phyloP scores from a whole-genome alignment of 805 yeast genomes.

The Saccharomycopsis guyanensis region DNA sequence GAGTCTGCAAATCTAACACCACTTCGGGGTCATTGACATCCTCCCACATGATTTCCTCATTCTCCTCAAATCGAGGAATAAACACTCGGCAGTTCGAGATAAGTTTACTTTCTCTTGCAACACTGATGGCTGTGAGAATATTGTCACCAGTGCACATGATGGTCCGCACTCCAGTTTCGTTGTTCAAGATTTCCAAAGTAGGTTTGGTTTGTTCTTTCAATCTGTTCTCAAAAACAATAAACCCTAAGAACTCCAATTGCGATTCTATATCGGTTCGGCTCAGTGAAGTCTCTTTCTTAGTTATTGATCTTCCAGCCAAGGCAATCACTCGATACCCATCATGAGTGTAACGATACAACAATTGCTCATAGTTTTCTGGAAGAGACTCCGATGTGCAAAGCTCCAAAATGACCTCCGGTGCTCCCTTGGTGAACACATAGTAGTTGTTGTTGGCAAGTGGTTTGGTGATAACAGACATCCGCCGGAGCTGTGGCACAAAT shows the following conservation, averaged over 20 bases:
- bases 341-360: constrained; percentile 81
- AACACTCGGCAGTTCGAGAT: constrained; percentile 41
- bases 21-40: constrained; percentile 53
- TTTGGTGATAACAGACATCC: constrained; percentile 81
- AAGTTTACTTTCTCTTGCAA: constrained; percentile 76
- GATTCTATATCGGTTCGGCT: constrained; percentile 63
- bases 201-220: constrained; percentile 60
- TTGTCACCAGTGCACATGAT: constrained; percentile 99
- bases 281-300: constrained; percentile 34
- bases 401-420: constrained; percentile 86
- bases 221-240: constrained; percentile 87
- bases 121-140: constrained; percentile 88
- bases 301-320: constrained; percentile 68
- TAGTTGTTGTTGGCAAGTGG: constrained; percentile 33
- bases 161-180: constrained; percentile 66
- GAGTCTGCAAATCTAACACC: constrained; percentile 55
- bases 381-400: constrained; percentile 66
- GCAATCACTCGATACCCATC: constrained; percentile 94
- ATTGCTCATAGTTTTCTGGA: constrained; percentile 67
- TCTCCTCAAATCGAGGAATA: constrained; percentile 41
- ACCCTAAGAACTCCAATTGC: constrained; percentile 70
- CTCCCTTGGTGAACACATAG: constrained; percentile 78
- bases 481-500: constrained; percentile 72
- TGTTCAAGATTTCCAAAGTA: constrained; percentile 49
- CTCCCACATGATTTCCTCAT: constrained; percentile 46